These are phyloP conservation scores for Prototheca stagnorum DNA, from an alignment of 163 green algal species.

Conservation along the genomic window DNA sequence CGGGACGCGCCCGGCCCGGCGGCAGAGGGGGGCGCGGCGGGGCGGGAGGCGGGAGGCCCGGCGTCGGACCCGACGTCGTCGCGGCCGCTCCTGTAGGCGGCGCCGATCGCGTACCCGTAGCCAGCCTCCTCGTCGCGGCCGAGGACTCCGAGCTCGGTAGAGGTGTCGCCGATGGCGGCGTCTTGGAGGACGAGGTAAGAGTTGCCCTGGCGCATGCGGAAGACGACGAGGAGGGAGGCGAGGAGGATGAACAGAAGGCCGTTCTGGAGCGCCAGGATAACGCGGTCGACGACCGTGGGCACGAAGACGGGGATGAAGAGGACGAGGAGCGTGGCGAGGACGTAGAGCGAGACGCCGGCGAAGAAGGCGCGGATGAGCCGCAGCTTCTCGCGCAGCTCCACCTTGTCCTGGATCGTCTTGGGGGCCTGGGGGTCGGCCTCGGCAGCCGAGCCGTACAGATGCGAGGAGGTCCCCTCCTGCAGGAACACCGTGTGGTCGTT, in stretches of 20 bases:
- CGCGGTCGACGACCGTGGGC: constrained; percentile 12
- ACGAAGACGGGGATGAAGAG: constrained; percentile 38
- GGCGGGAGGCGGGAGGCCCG: no score
- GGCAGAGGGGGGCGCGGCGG: no score
- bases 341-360: constrained; percentile 27
- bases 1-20: no score
- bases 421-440: constrained; percentile 24
- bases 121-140: not conserved
- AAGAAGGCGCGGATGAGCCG: constrained; percentile 28
- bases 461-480: constrained; percentile 3
- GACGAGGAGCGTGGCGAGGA: constrained; percentile 19
- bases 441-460: constrained; percentile 14
- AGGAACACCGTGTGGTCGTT: constrained; percentile 5
- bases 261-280: constrained; percentile 22
- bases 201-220: constrained; percentile 29
- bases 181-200: constrained; percentile 32
- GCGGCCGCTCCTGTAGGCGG: not conserved
- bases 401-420: constrained; percentile 32
- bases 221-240: constrained; percentile 23
- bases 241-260: constrained; percentile 24
- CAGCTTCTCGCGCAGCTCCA: constrained; percentile 27
- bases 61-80: no score
- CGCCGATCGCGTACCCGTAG: not conserved
- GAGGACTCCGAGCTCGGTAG: constrained; percentile 19
- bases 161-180: constrained; percentile 1